Base-by-base conservation (phyloP, 106 monocot genomes). In the Dioscorea zingiberensis region DNA sequence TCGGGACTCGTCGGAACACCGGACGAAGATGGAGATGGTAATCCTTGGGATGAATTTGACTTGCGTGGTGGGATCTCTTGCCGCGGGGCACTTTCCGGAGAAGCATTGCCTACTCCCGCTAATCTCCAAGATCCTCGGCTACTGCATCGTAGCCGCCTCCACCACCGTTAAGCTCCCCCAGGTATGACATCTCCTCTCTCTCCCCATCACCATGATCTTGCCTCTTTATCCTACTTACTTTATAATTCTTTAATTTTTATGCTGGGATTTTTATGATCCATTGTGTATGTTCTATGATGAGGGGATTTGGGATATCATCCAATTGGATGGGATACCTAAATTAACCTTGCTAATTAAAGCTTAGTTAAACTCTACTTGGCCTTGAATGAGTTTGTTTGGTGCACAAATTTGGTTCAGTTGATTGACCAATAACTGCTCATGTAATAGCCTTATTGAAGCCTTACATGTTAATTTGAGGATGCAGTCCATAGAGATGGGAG, bases 101-200 rank as follows among this genome's bases (percentile, higher is more conserved):
- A 86, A 77, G 70, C 84, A 84, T 0, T 97, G 97, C 77, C 56
- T 92, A 8, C 79, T 97, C 16, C 88, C 97, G 16, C 80, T 97
- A 56, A 68, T 86, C 30, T 83, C 97, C 15, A 97, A 92, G 79
- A 64, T 97, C 59, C 86, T 97, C 48, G 97, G 97, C 13, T 97
- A 97, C 71, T 69, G 77, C 79, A 97, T 97, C 85, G 86, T 97
- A 44, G 86, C 86, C 45, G 97, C 85, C 27, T 97, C 97, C 57
- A 88, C 85, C 79, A 92, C 85, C 68, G 97, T 89, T 75, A 97
- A 97, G 29, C 30, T 97, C 69, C 97, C 95, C 25, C 97, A 97
- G 92, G 97, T 87, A 29, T 22, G 14, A 12, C 17, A 17, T 10
- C 4, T 28, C 2, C 21, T 19, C 19, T n/a, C 0, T 51, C 29